These are phyloP conservation scores for Stagonosporopsis chrysanthemi DNA, from an alignment of 2,329 filamentous ascomycete species.

Conservation along the genomic window DNA sequence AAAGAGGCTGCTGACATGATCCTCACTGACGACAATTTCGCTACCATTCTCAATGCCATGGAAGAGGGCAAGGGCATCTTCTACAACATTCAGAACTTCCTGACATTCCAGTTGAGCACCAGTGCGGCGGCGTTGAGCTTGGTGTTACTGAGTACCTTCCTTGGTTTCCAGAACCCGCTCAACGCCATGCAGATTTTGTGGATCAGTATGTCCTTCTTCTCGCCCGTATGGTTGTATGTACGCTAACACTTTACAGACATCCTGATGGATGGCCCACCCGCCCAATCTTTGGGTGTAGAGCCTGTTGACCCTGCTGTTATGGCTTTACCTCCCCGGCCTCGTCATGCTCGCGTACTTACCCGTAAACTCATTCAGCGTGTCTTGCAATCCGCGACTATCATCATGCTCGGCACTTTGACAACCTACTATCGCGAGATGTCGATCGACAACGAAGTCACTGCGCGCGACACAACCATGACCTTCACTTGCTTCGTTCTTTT, in stretches of 20 bases:
- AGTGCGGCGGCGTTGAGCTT: constrained; percentile 91
- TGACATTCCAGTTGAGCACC: constrained; percentile 97
- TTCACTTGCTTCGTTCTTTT: constrained; percentile 99
- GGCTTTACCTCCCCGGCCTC: constrained; percentile 84
- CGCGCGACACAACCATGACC: constrained; percentile 97
- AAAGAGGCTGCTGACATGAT: constrained; percentile 98
- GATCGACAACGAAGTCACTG: constrained; percentile 80
- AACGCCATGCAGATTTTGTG: constrained; percentile 99
- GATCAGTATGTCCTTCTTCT: constrained; percentile 78
- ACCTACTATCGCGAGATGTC: constrained; percentile 94
- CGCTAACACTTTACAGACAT: constrained; percentile 70
- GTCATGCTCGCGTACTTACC: constrained; percentile 91
- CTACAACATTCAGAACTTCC: constrained; percentile 99
- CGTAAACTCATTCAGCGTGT: constrained; percentile 82
- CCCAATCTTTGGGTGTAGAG: constrained; percentile 95
- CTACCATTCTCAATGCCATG: constrained; percentile 90
- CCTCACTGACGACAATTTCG: constrained; percentile 86
- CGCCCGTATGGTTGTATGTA: background rate
- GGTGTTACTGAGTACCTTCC: constrained; percentile 88
- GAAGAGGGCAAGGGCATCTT: constrained; percentile 99
- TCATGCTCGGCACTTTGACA: constrained; percentile 89
- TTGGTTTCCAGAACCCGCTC: constrained; percentile 92
- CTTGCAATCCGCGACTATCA: constrained; percentile 83
- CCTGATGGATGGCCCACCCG: constrained; percentile 98
- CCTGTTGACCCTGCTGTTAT: constrained; percentile 94